These are phyloP conservation scores for Emmonsiellopsis sp. DNA, from an alignment of 2,329 filamentous ascomycete genomes.

Conservation along the genomic window DNA sequence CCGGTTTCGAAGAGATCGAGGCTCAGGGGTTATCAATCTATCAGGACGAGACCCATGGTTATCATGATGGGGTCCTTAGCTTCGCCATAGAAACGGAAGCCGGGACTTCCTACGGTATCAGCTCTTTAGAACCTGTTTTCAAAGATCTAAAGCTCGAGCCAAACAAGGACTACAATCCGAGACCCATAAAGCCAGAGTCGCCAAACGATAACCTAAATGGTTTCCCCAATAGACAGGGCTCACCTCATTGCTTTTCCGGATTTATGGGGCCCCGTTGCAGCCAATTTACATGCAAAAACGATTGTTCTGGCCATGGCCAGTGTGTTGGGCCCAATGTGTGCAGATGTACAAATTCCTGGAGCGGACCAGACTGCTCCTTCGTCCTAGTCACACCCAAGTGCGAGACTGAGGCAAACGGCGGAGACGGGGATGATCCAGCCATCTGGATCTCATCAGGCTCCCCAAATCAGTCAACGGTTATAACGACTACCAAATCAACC, in stretches of 20 bases:
- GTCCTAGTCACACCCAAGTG: slow-evolving; percentile 31
- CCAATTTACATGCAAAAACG: slow-evolving; percentile 29
- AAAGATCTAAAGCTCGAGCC: slow-evolving; percentile 21
- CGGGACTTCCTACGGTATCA: slow-evolving; percentile 28
- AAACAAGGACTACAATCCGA: slow-evolving; percentile 33
- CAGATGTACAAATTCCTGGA: slow-evolving; percentile 34
- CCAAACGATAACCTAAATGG: slow-evolving; percentile 24
- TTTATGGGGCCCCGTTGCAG: slow-evolving; percentile 29
- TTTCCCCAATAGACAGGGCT: slow-evolving; percentile 19
- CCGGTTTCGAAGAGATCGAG: slow-evolving; percentile 33
- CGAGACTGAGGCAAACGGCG: slow-evolving; percentile 37
- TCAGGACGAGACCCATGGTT: slow-evolving; percentile 26
- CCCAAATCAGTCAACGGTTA: slow-evolving; percentile 37
- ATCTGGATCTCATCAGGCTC: slow-evolving; percentile 39
- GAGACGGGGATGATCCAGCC: slow-evolving; percentile 40
- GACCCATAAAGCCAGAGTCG: slow-evolving; percentile 10
- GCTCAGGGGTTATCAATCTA: slow-evolving; percentile 34
- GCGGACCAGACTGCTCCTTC: slow-evolving; percentile 38
- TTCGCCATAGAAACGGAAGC: slow-evolving; percentile 35
- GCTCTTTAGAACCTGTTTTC: slow-evolving; percentile 29
- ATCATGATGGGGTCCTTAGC: slow-evolving; percentile 30
- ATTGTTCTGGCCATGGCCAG: slow-evolving; percentile 34
- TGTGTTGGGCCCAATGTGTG: slow-evolving; percentile 37
- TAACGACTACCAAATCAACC: slow-evolving; percentile 45
- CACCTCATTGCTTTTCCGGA: slow-evolving; percentile 37